Conservation (phyloP, 768 basidiomycete species). For the Tricholoma furcatifolium region DNA sequence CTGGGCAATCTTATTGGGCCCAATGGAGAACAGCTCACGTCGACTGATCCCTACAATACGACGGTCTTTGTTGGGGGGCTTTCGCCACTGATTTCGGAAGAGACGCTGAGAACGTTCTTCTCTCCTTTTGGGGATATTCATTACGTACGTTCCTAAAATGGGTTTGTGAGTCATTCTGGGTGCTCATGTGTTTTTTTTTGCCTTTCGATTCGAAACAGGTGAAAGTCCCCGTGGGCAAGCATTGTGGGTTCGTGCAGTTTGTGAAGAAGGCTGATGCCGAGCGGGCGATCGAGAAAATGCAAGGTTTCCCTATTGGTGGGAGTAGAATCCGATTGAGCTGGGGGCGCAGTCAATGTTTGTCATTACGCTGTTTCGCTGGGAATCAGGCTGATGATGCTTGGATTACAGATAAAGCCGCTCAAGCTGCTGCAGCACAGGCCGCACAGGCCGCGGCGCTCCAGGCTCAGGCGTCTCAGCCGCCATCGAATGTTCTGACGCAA, state of each 20-base stretch:
- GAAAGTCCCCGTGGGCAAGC: conserved; percentile 94
- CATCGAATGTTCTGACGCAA: conserved; percentile 41
- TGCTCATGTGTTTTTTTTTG: conserved; percentile 10
- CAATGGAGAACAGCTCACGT: conserved; percentile 83
- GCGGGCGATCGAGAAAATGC: conserved; percentile 93
- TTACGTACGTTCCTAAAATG: conserved; percentile 56
- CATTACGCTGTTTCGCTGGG: neutral
- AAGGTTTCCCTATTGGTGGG: conserved; percentile 92
- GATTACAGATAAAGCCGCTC: conserved; percentile 78
- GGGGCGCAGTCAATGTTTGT: conserved; percentile 90
- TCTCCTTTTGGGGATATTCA: conserved; percentile 92
- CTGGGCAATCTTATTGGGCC: conserved; percentile 82
- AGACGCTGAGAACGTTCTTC: conserved; percentile 88
- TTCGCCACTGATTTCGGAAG: conserved; percentile 86
- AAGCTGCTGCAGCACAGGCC: conserved; percentile 76
- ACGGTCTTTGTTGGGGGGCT: conserved; percentile 94
- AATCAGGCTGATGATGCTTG: conserved; percentile 7
- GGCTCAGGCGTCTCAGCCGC: conserved; percentile 27
- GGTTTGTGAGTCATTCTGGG: conserved; percentile 1
- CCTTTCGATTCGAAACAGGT: conserved; percentile 67
- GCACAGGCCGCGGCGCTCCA: conserved; percentile 76
- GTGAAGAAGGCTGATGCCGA: conserved; percentile 91
- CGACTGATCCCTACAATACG: conserved; percentile 93
- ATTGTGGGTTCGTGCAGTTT: conserved; percentile 96
- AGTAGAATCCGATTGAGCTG: conserved; percentile 89